phyloP scores from a whole-genome alignment of 2,329 filamentous ascomycete genomes.

The Cercospora berteroae region DNA sequence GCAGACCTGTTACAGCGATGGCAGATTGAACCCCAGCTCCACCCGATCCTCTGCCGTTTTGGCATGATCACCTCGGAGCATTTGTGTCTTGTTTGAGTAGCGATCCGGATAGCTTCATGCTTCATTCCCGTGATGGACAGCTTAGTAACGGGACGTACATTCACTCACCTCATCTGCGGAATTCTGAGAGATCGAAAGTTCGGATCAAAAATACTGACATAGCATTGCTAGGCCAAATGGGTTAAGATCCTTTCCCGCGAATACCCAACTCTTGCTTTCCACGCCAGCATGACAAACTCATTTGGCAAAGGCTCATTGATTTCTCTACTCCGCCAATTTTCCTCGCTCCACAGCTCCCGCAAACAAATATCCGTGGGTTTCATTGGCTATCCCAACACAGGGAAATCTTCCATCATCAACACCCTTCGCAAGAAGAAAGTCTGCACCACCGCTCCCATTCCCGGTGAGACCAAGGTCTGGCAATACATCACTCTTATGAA shows the following conservation, averaged over 20 bases:
- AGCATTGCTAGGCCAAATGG: slow-evolving; percentile 73
- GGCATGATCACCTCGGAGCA: slow-evolving; percentile 69
- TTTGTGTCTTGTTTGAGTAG: slow-evolving; percentile 96
- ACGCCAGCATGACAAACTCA: slow-evolving; percentile 89
- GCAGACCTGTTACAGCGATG: slow-evolving; percentile 98
- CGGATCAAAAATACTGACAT: slow-evolving; percentile 20
- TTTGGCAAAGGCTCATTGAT: slow-evolving; percentile 97
- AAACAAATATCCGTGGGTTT: slow-evolving; percentile 94
- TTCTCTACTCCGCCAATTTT: slow-evolving; percentile 88
- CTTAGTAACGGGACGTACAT: slow-evolving; percentile 99
- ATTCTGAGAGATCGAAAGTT: not conserved
- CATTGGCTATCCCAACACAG: slow-evolving; percentile 87
- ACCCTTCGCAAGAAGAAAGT: slow-evolving; percentile 92
- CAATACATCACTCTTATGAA: slow-evolving; percentile 97
- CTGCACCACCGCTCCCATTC: slow-evolving; percentile 88
- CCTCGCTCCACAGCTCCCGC: slow-evolving; percentile 78
- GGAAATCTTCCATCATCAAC: slow-evolving; percentile 97
- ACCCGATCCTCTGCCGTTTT: slow-evolving; percentile 81
- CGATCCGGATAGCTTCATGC: slow-evolving; percentile 68
- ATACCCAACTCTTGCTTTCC: slow-evolving; percentile 90
- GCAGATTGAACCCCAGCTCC: slow-evolving; percentile 75
- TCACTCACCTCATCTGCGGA: slow-evolving; percentile 21
- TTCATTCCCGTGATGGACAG: slow-evolving; percentile 71
- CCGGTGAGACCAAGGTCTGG: slow-evolving; percentile 97
- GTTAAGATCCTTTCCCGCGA: slow-evolving; percentile 84